phyloP scores from a whole-genome alignment of 805 yeast genomes.

The Candida xiaguanensis region DNA sequence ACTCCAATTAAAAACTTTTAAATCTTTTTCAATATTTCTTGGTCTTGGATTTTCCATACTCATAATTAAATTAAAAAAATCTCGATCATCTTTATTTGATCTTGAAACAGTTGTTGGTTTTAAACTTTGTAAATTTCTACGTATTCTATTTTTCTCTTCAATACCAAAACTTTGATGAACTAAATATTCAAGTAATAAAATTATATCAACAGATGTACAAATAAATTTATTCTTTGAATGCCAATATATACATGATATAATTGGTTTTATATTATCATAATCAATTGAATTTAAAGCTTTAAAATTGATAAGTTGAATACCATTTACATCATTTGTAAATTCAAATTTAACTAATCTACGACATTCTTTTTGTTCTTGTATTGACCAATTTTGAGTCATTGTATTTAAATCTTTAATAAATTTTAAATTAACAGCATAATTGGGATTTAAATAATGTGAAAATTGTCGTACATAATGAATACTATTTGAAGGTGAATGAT shows the following conservation, averaged over 20 bases:
- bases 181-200: constrained; percentile 52
- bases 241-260: constrained; percentile 61
- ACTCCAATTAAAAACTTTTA: constrained; percentile 63
- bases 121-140: constrained; percentile 62
- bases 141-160: constrained; percentile 66
- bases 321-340: constrained; percentile 29
- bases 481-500: constrained; percentile 1
- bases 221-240: constrained; percentile 42
- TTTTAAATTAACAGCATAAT: constrained; percentile 22
- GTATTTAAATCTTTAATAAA: constrained; percentile 27
- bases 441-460: constrained; percentile 2
- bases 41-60: constrained; percentile 61
- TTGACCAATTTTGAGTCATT: constrained; percentile 46
- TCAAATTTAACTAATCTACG: constrained; percentile 49
- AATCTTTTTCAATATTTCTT: constrained; percentile 65
- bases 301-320: constrained; percentile 32
- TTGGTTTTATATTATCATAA: constrained; percentile 39
- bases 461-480: constrained; percentile 5
- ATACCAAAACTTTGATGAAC: constrained; percentile 54
- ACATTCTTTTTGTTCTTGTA: constrained; percentile 35
- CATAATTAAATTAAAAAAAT: constrained; percentile 47
- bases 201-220: constrained; percentile 65
- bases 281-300: constrained; percentile 29
- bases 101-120: constrained; percentile 60
- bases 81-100: constrained; percentile 26